Evolutionary conservation across 345 rosid species (phyloP).

Genomic region (Moricandia arvensis): DNA sequence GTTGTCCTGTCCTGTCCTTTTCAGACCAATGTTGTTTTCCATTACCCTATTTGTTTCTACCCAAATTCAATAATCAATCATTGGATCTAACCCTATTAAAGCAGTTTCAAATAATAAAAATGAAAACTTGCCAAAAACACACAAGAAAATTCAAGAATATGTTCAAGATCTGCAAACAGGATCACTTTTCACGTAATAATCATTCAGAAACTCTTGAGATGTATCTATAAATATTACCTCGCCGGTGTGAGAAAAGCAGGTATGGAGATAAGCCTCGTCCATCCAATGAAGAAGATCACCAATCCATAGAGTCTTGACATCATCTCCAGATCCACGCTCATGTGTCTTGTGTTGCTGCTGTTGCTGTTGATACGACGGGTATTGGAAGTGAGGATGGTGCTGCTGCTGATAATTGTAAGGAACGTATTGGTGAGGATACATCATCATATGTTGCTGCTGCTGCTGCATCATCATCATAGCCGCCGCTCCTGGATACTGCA

Average conservation of each 20-base stretch:
- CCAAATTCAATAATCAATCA: slow-evolving; percentile 15
- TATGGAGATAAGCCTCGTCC: slow-evolving; percentile 83
- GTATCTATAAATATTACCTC: slow-evolving; percentile 44
- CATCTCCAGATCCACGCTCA: slow-evolving; percentile 49
- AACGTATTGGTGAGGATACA: slow-evolving; percentile 72
- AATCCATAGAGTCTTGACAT: slow-evolving; percentile 75
- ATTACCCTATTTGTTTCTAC: slow-evolving; percentile 26
- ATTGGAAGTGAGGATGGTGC: slow-evolving; percentile 2
- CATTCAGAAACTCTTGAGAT: background rate
- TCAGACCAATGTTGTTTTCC: slow-evolving; percentile 32
- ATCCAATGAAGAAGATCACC: slow-evolving; percentile 93
- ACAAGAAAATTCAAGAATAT: slow-evolving; percentile 20
- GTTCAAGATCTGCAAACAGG: background rate
- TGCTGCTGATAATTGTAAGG: slow-evolving; percentile 25
- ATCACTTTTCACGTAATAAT: background rate
- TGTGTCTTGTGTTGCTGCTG: slow-evolving; percentile 17
- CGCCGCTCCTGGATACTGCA: slow-evolving; percentile 85
- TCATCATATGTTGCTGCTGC: slow-evolving; percentile 86
- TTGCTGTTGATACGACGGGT: slow-evolving; percentile 13
- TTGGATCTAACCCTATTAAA: slow-evolving; percentile 20
- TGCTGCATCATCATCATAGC: slow-evolving; percentile 82
- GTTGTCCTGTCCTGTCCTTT: slow-evolving; percentile 30
- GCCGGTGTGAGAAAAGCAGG: slow-evolving; percentile 67
- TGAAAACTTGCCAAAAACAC: background rate
- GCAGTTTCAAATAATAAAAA: background rate